These are phyloP conservation scores for Nitzschia sp. DNA, from an alignment of 108 stramenopile species.

Conservation along the genomic window DNA sequence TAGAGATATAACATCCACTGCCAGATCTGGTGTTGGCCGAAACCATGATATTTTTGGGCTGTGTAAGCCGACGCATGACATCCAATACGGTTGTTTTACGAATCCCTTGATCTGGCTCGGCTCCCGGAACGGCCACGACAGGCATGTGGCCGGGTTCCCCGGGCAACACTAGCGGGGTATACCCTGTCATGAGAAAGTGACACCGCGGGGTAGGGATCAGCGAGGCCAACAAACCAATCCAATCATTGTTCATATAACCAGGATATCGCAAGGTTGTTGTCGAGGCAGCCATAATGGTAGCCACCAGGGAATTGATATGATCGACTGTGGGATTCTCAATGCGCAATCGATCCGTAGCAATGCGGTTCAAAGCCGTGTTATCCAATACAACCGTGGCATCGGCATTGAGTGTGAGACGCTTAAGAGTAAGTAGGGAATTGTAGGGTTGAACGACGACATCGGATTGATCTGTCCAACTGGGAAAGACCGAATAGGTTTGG, in stretches of 20 bases:
- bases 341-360: slow-evolving; percentile 92
- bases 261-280: slow-evolving; percentile 98
- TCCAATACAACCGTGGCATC: slow-evolving; percentile 97
- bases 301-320: slow-evolving; percentile 95
- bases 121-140: slow-evolving; percentile 5
- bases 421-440: slow-evolving; percentile 95
- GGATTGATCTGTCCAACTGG: slow-evolving; percentile 89
- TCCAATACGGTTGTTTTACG: slow-evolving; percentile 99
- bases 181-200: slow-evolving; percentile 99
- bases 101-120: slow-evolving; percentile 48
- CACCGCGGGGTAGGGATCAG: slow-evolving; percentile 98
- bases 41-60: slow-evolving; percentile 99
- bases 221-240: slow-evolving; percentile 93
- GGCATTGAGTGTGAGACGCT: slow-evolving; percentile 95
- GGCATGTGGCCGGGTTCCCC: slow-evolving; percentile 18
- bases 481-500: slow-evolving; percentile 98
- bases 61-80: slow-evolving; percentile 98
- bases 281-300: slow-evolving; percentile 98
- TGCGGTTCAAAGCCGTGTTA: slow-evolving; percentile 93
- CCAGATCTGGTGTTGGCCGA: slow-evolving; percentile 89
- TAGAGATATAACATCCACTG: slow-evolving; percentile 93
- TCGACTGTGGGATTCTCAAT: slow-evolving; percentile 93
- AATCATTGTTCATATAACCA: slow-evolving; percentile 99
- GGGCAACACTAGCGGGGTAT: slow-evolving; percentile 84
- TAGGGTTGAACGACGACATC: slow-evolving; percentile 99